Conservation (phyloP, 306 rosid species). For the Prunus padus region DNA sequence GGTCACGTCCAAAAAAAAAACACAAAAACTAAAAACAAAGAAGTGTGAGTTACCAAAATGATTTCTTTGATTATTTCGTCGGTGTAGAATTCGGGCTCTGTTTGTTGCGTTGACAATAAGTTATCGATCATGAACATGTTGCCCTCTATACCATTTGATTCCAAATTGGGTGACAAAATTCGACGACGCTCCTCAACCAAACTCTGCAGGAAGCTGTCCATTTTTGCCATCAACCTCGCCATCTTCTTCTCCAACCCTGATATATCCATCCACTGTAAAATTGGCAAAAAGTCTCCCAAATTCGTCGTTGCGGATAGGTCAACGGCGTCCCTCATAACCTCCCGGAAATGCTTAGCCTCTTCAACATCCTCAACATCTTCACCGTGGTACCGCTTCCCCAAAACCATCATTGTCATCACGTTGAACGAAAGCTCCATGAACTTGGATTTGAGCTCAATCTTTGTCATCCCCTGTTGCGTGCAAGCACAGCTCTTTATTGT, state of each 20-base stretch:
- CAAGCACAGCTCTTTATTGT: background rate
- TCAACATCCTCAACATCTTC: background rate
- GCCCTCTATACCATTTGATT: background rate
- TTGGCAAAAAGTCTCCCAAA: constrained; percentile 23
- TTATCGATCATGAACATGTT: background rate
- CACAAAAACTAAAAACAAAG: background rate
- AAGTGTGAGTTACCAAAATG: constrained; percentile 7
- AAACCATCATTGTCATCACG: constrained; percentile 23
- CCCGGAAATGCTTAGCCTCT: constrained; percentile 17
- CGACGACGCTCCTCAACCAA: constrained; percentile 17
- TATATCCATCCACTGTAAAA: constrained; percentile 8
- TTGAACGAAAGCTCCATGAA: constrained; percentile 23
- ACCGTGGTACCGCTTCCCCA: constrained; percentile 26
- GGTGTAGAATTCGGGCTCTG: constrained; percentile 16
- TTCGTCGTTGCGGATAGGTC: background rate
- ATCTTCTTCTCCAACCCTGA: constrained; percentile 17
- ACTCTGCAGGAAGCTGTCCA: constrained; percentile 12
- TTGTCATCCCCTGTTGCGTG: background rate
- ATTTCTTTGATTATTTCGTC: constrained; percentile 20
- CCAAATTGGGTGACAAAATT: background rate
- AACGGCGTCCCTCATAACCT: background rate
- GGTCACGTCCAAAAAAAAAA: background rate
- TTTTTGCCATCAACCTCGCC: constrained; percentile 24
- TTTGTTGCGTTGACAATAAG: constrained; percentile 8
- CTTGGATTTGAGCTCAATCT: constrained; percentile 13